Base-by-base conservation (phyloP, 208 protist genomes). In the Leishmania martiniquensis region DNA sequence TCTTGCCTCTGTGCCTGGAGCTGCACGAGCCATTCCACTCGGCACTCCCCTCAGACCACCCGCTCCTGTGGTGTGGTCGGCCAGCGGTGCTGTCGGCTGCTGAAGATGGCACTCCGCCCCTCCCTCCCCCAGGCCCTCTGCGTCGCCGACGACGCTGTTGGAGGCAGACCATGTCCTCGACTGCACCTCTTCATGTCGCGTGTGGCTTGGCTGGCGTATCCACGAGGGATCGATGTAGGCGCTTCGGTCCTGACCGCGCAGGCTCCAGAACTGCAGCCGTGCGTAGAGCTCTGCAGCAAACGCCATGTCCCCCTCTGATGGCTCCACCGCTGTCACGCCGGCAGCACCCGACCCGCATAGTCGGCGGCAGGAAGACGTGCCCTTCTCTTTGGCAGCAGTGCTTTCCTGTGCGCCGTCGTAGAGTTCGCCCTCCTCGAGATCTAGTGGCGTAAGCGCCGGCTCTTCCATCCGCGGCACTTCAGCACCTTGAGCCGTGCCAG, bases 201-300 rank as follows among this genome's bases (percentile, higher is more conserved):
- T 10, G 15, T 74, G 49, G 5, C 34, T 44, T 60, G 51, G 22
- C 13, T 74, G 69, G 25, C 62, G 72, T 66, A 22, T 47, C 75
- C 76, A 80, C n/a, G 74, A 78, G 10, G 63, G 68, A 45, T 87
- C 80, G 10, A 84, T 45, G 74, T 89, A 92, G 25, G 81, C 82
- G 32, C 81, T 73, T 5, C 89, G 85, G 63, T 82, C 82, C 72
- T 91, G 85, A 0, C 93, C 93, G 20, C 91, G 89, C 55, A 88
- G 75, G 45, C 80, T 87, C 93, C 93, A 97, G 68, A 94, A 95
- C 54, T 88, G 82, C 29, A 97, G 42, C 0, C 90, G 89, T 5
- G 83, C 80, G 75, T 85, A 85, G 1, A 97, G 76, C 77, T 97
- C 91, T 42, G 88, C 72, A 10, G 86, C 82, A 71, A 93, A 95